These are phyloP conservation scores for Lipomyces orientalis DNA, from an alignment of 805 yeast species.

Conservation along the genomic window DNA sequence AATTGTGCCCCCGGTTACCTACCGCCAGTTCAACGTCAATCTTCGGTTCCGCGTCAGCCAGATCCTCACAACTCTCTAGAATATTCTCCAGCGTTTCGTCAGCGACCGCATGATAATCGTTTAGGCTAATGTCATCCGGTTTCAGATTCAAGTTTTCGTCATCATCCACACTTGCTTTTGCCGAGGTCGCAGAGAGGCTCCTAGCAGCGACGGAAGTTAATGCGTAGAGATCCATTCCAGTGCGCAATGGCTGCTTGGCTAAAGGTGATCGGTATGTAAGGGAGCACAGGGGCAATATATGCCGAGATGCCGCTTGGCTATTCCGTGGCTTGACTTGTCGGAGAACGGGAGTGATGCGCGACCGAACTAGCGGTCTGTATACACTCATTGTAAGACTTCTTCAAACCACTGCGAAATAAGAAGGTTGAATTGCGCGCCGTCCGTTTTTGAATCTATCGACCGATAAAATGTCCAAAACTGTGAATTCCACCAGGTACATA, in stretches of 20 bases:
- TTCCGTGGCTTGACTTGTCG: not conserved
- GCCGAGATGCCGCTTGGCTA: not conserved
- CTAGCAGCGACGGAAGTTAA: not conserved
- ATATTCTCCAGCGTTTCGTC: constrained; percentile 73
- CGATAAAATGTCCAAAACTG: not conserved
- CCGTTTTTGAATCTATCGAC: not conserved
- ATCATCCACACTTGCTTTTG: not conserved
- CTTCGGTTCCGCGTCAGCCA: constrained; percentile 66
- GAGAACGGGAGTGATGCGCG: not conserved
- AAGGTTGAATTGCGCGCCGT: not conserved
- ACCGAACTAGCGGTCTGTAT: not conserved
- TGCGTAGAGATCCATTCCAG: not conserved
- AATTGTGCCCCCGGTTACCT: constrained; percentile 38
- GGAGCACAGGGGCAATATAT: not conserved
- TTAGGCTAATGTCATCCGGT: constrained; percentile 35
- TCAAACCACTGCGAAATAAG: not conserved
- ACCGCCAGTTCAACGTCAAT: constrained; percentile 75
- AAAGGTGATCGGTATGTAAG: not conserved
- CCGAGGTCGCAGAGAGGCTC: not conserved
- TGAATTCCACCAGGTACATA: too few relatives aligned
- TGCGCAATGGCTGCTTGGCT: not conserved
- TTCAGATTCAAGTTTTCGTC: constrained; percentile 11
- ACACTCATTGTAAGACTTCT: not conserved
- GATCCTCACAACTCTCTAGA: constrained; percentile 67
- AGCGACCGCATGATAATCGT: constrained; percentile 67